Percentiles rank a stretch among this genome's conserved stretches.
phyloP scores from a whole-genome alignment of 106 monocot genomes.

The Dendrobium officinale region DNA sequence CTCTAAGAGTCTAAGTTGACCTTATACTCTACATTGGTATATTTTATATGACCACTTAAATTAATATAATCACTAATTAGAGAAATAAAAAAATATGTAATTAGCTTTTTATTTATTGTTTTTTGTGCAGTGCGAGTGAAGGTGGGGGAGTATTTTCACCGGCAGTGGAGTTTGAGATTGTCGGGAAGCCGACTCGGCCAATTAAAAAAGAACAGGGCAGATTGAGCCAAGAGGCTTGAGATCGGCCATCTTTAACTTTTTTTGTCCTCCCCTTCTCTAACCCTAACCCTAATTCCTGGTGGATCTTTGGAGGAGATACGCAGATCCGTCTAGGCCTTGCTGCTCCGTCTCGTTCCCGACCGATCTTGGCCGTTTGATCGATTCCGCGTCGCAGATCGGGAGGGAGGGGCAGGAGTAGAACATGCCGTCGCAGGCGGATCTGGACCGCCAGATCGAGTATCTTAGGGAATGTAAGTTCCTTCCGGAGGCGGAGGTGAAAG shows the following conservation, averaged over 20 bases:
- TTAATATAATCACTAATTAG: too few species aligned
- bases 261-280: neutral
- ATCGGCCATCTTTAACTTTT: neutral
- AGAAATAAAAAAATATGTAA: too few species aligned
- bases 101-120: too few species aligned
- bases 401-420: neutral
- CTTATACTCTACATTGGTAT: too few species aligned
- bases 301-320: neutral
- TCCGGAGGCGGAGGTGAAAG: conserved; percentile 18
- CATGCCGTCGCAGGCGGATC: conserved; percentile 12
- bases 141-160: too few species aligned
- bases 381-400: neutral
- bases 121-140: too few species aligned
- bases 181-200: too few species aligned
- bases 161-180: too few species aligned
- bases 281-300: neutral
- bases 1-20: too few species aligned
- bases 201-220: too few species aligned
- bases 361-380: conserved; percentile 8
- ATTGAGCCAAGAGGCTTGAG: neutral
- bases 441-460: conserved; percentile 21
- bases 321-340: conserved; percentile 1
- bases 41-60: too few species aligned
- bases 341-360: neutral
- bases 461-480: conserved; percentile 24